phyloP scores from a whole-genome alignment of 1,284 basidiomycete genomes.

The Flammula alnicola region DNA sequence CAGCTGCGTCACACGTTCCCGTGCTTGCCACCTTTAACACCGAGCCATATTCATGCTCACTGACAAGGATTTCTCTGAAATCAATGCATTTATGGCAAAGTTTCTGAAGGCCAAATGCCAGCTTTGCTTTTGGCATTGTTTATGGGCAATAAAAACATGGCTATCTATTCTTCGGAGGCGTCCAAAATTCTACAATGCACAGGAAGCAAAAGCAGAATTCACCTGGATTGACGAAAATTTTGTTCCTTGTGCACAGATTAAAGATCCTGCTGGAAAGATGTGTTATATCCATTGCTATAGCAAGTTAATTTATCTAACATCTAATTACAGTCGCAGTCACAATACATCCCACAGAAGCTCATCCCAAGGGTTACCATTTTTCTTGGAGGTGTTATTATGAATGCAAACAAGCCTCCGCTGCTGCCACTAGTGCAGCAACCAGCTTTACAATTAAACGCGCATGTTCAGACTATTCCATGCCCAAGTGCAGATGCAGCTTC shows the following conservation, averaged over 20 bases:
- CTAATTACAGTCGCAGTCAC: no score
- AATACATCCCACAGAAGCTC: no score
- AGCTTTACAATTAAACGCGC: no score
- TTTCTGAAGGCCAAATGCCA: slow-evolving; percentile 35
- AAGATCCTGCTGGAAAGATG: neutral
- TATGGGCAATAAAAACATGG: slow-evolving; percentile 29
- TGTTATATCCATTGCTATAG: neutral
- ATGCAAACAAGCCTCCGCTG: no score
- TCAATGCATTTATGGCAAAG: slow-evolving; percentile 24
- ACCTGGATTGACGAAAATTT: slow-evolving; percentile 26
- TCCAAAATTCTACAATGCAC: slow-evolving; percentile 27
- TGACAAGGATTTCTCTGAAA: slow-evolving; percentile 31
- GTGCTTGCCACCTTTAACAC: no score
- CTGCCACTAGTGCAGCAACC: no score
- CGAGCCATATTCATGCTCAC: slow-evolving; percentile 24
- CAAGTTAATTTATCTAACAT: no score
- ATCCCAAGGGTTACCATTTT: no score
- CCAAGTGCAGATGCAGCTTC: no score
- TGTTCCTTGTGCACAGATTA: slow-evolving; percentile 23
- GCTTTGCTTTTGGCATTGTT: slow-evolving; percentile 34
- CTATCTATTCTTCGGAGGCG: slow-evolving; percentile 18
- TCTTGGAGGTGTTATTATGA: no score
- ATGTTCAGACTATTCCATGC: no score
- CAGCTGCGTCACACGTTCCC: no score
- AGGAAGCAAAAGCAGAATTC: slow-evolving; percentile 23